Evolutionary conservation across 2,329 filamentous ascomycete species (phyloP).

Genomic region (Talaromyces sp.): DNA sequence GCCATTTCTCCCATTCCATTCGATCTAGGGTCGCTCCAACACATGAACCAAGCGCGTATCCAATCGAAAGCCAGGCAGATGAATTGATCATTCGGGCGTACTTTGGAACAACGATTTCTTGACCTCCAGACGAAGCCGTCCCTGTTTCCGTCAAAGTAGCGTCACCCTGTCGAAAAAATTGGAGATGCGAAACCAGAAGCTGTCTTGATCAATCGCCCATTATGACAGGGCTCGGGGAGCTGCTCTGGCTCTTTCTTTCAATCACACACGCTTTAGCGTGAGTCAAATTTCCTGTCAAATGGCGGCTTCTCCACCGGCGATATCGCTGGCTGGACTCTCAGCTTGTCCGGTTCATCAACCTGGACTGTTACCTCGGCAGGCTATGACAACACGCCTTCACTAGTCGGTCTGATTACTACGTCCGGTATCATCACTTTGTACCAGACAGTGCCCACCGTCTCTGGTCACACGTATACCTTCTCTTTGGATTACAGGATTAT

Average conservation of each 20-base stretch:
- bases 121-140: background rate
- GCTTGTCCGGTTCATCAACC: no score
- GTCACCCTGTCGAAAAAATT: background rate
- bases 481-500: no score
- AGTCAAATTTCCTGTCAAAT: background rate
- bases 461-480: no score
- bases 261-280: background rate
- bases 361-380: no score
- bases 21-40: slow-evolving; percentile 69
- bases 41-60: slow-evolving; percentile 61
- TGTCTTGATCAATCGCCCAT: background rate
- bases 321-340: no score
- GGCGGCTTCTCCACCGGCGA: no score
- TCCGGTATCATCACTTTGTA: no score
- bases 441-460: no score
- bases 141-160: slow-evolving; percentile 3
- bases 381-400: no score
- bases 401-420: no score
- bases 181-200: background rate
- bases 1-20: background rate
- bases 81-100: slow-evolving; percentile 69
- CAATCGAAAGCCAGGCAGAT: slow-evolving; percentile 68
- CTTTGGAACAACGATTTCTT: background rate
- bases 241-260: background rate
- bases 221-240: background rate